Evolutionary conservation across 345 rosid species (phyloP).

Genomic region (Pugionium cornutum): DNA sequence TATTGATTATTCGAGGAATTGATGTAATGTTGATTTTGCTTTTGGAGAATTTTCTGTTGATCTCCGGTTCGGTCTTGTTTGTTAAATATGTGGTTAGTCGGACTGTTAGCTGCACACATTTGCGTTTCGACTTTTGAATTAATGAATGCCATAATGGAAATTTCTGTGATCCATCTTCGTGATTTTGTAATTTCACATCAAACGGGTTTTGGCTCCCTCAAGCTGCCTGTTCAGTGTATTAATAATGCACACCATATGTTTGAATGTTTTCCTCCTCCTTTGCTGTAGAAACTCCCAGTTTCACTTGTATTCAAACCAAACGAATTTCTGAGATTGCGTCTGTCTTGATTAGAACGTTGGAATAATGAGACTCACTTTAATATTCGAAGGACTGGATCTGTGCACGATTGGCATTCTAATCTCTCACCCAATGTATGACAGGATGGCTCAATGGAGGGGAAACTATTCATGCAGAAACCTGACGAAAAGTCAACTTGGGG

Average conservation of each 20-base stretch:
- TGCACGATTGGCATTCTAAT: conserved; percentile 10
- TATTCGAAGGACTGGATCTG: background rate
- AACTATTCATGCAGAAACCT: conserved; percentile 45
- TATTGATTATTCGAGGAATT: background rate
- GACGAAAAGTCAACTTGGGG: conserved; percentile 59
- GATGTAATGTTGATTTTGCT: background rate
- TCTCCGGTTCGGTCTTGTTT: conserved; percentile 1
- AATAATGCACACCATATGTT: conserved; percentile 24
- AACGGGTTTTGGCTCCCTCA: background rate
- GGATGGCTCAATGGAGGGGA: conserved; percentile 54
- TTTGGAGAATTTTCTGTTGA: conserved; percentile 1
- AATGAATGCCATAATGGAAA: background rate
- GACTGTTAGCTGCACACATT: background rate
- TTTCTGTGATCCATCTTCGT: background rate
- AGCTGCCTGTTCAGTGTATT: conserved; percentile 2
- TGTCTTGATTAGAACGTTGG: background rate
- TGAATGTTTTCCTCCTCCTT: conserved; percentile 1
- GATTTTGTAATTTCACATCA: conserved; percentile 7
- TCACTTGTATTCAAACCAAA: no score
- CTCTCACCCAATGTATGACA: conserved; percentile 27
- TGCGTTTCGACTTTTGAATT: background rate
- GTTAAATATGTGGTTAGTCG: background rate
- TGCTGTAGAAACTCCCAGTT: background rate
- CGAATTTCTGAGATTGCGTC: conserved; percentile 5
- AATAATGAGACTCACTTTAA: background rate